Percentiles rank a stretch among this genome's conserved stretches.
phyloP scores from a whole-genome alignment of 2,329 filamentous ascomycete species.

The Cordyceps pruinosa region DNA sequence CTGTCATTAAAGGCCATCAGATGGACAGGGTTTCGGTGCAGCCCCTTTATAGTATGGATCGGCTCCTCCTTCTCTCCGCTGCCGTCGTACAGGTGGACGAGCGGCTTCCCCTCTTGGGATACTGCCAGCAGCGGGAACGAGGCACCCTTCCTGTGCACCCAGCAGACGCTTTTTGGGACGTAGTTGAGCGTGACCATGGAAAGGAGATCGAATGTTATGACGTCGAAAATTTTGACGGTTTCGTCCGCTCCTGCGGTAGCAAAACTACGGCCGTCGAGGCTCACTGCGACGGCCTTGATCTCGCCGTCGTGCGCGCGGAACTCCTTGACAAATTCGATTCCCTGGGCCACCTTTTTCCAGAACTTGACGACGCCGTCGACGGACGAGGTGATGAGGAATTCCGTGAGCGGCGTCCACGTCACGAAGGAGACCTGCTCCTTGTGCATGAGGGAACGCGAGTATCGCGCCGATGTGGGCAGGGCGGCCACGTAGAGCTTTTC shows the following conservation, averaged over 20 bases:
- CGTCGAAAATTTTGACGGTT: slow-evolving; percentile 73
- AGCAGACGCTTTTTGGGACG: slow-evolving; percentile 74
- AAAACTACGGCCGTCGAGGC: slow-evolving; percentile 86
- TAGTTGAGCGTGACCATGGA: slow-evolving; percentile 75
- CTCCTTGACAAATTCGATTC: slow-evolving; percentile 97
- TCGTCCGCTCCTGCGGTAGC: slow-evolving; percentile 77
- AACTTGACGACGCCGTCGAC: slow-evolving; percentile 97
- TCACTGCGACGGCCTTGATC: slow-evolving; percentile 76
- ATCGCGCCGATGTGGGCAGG: slow-evolving; percentile 71
- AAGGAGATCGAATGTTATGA: slow-evolving; percentile 81
- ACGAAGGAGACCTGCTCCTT: slow-evolving; percentile 87
- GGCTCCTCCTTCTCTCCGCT: slow-evolving; percentile 72
- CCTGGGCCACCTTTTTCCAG: slow-evolving; percentile 90
- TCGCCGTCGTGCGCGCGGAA: slow-evolving; percentile 86
- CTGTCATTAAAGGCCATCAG: slow-evolving; percentile 84
- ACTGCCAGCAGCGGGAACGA: slow-evolving; percentile 81
- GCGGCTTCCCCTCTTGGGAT: slow-evolving; percentile 64
- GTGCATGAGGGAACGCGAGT: slow-evolving; percentile 97
- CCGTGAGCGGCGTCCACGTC: slow-evolving; percentile 81
- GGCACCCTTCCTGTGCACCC: slow-evolving; percentile 84
- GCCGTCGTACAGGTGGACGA: slow-evolving; percentile 82
- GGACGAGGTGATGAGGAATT: slow-evolving; percentile 92
- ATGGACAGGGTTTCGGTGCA: slow-evolving; percentile 78
- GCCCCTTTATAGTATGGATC: slow-evolving; percentile 65
- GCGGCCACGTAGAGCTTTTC: slow-evolving; percentile 93